A percentile compares a stretch with the other conserved stretches of the same genome.
Evolutionary conservation across 2,329 filamentous ascomycete species (phyloP).

Genomic region (Byssochlamys sp.): DNA sequence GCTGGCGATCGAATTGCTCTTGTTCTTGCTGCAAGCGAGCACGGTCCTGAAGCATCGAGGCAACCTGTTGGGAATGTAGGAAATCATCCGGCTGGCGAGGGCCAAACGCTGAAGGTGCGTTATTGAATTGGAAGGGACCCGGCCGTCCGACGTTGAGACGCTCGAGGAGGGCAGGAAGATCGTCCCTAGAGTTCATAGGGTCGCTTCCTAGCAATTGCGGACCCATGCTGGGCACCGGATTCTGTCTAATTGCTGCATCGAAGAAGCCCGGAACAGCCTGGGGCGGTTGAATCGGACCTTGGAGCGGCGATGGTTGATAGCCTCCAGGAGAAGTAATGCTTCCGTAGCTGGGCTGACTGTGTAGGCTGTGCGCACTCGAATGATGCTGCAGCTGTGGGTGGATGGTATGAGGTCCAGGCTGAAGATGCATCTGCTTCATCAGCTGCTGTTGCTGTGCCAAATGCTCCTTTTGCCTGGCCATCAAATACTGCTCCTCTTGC

Average conservation of each 20-base stretch:
- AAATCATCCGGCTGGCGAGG: conserved; percentile 37
- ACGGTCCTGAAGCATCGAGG: conserved; percentile 52
- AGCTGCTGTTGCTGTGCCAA: conserved; percentile 77
- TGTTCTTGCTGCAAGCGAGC: conserved; percentile 54
- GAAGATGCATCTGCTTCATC: conserved; percentile 62
- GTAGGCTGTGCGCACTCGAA: conserved; percentile 86
- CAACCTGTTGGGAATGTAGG: conserved; percentile 47
- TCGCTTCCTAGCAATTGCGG: conserved; percentile 37
- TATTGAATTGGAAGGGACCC: conserved; percentile 39
- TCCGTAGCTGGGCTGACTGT: conserved; percentile 92
- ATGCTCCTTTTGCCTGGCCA: conserved; percentile 91
- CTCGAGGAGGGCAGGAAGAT: conserved; percentile 55
- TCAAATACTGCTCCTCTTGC: conserved; percentile 94
- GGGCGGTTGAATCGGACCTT: conserved; percentile 47
- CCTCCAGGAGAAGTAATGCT: conserved; percentile 82
- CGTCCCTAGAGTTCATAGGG: conserved; percentile 57
- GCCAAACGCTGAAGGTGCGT: conserved; percentile 37
- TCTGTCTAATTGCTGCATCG: conserved; percentile 46
- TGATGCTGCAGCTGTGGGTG: conserved; percentile 73
- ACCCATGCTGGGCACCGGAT: conserved; percentile 27
- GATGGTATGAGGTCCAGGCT: conserved; percentile 43
- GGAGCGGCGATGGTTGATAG: conserved; percentile 53
- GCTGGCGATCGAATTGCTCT: conserved; percentile 41
- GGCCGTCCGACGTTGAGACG: conserved; percentile 53
- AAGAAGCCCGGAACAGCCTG: conserved; percentile 59